These are phyloP conservation scores for Flaveria linearis DNA, from an alignment of 129 eudicot species.

Conservation along the genomic window DNA sequence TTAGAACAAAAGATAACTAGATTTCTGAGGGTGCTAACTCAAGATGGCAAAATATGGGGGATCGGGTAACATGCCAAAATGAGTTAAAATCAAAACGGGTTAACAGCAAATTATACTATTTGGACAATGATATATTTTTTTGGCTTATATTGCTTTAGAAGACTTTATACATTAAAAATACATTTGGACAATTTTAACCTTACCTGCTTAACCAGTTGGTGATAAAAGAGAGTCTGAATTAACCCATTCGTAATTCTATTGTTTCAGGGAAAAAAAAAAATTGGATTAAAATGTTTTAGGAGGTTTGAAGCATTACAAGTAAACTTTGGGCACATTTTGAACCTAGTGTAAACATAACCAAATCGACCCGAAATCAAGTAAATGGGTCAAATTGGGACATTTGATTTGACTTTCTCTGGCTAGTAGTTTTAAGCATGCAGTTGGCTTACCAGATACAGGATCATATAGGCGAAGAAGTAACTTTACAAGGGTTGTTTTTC, in stretches of 20 bases:
- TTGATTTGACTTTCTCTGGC: neutral
- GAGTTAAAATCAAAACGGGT: neutral
- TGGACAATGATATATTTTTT: neutral
- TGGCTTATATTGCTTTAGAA: neutral
- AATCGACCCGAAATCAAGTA: neutral
- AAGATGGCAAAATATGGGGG: no score
- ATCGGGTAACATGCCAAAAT: neutral
- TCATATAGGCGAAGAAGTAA: slow-evolving; percentile 94
- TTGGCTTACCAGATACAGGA: slow-evolving; percentile 65
- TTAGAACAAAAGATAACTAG: neutral
- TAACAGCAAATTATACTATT: neutral
- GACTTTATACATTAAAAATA: neutral
- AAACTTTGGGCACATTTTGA: slow-evolving; percentile 1
- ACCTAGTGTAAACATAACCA: neutral
- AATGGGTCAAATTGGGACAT: neutral
- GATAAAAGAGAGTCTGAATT: neutral
- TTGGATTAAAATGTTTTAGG: neutral
- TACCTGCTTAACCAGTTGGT: neutral
- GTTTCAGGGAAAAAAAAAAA: neutral
- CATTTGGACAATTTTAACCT: neutral
- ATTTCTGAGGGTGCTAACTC: neutral
- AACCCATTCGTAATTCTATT: neutral
- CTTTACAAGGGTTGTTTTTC: slow-evolving; percentile 84
- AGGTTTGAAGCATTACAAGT: neutral
- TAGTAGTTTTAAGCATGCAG: neutral